Percentiles rank a stretch among this genome's conserved stretches.
Evolutionary conservation across 2,329 filamentous ascomycete species (phyloP).

Genomic region (Colletotrichum filicis): DNA sequence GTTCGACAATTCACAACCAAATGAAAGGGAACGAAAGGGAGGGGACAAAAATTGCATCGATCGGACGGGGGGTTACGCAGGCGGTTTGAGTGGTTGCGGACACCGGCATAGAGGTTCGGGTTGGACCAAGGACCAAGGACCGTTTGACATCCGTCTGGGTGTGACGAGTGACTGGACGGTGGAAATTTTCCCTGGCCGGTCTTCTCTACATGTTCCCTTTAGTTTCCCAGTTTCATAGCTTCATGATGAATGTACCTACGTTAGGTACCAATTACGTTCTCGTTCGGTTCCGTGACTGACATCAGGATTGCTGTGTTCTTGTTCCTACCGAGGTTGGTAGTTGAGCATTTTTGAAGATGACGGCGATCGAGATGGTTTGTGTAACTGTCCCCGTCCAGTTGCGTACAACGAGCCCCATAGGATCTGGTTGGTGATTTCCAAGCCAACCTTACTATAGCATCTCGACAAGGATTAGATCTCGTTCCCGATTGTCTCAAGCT

Average conservation of each 20-base stretch:
- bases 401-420: background rate
- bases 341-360: background rate
- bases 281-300: background rate
- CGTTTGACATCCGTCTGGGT: background rate
- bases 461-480: background rate
- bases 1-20: background rate
- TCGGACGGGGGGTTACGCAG: too few relatives aligned
- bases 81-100: background rate
- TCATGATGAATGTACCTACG: background rate
- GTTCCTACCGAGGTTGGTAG: background rate
- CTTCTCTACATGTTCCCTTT: background rate
- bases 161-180: background rate
- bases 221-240: background rate
- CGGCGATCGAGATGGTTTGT: background rate
- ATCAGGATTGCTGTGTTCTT: background rate
- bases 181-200: background rate
- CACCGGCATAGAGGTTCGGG: background rate
- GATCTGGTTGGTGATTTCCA: too few relatives aligned
- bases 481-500: background rate
- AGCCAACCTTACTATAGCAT: background rate
- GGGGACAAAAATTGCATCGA: background rate
- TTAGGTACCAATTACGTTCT: background rate
- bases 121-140: constrained; percentile 2
- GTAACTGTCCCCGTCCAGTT: background rate
- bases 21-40: background rate